Evolutionary conservation across 2,329 filamentous ascomycete genomes (phyloP).

Genomic region (Fusarium hostae): DNA sequence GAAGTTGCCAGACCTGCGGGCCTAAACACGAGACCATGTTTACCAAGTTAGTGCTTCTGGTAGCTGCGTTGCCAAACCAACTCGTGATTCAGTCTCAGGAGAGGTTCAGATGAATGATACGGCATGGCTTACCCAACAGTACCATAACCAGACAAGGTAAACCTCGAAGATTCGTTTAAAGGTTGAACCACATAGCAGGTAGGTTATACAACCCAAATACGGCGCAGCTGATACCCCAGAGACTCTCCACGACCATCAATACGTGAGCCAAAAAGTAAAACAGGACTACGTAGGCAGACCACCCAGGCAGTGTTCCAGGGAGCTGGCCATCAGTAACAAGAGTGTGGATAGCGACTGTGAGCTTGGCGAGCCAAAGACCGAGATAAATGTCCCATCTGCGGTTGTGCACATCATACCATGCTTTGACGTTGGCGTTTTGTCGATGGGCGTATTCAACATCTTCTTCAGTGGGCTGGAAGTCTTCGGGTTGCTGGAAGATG

Average conservation of each 20-base stretch:
- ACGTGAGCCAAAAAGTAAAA: neutral
- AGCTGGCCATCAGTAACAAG: neutral
- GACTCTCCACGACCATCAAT: neutral
- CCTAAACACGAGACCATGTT: neutral
- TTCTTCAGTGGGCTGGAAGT: neutral
- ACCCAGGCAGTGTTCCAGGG: neutral
- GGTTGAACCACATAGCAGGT: neutral
- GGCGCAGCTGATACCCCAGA: neutral
- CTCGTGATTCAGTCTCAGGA: neutral
- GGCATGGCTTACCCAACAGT: neutral
- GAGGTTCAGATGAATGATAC: neutral
- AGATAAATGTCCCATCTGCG: slow-evolving; percentile 1
- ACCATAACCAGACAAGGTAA: neutral
- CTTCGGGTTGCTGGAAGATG: neutral
- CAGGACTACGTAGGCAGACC: neutral
- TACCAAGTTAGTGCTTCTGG: neutral
- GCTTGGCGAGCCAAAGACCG: neutral
- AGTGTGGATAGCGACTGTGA: neutral
- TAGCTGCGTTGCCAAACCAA: neutral
- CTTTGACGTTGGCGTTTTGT: rapidly evolving
- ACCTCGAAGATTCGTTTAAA: neutral
- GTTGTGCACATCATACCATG: neutral
- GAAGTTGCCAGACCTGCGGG: too few species aligned
- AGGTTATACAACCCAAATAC: neutral
- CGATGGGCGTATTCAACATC: neutral